A percentile compares a stretch with the other conserved stretches of the same genome.
Evolutionary conservation across 2,329 filamentous ascomycete species (phyloP).

Genomic region (Trichoderma oligosporum): DNA sequence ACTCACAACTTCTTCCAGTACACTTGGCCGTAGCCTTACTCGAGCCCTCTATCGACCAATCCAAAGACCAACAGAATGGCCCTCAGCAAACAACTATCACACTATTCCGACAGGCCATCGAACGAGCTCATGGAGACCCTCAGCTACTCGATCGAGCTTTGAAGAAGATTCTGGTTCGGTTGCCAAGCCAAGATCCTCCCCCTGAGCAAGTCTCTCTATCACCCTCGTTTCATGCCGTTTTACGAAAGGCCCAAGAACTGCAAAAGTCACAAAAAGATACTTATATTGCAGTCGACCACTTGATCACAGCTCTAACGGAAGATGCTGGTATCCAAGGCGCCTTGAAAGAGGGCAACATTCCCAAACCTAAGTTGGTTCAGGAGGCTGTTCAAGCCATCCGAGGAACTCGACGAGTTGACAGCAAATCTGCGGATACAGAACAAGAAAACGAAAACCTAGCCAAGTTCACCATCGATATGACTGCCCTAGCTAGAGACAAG

Average conservation of each 20-base stretch:
- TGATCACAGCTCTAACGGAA: constrained; percentile 81
- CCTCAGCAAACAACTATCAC: constrained; percentile 62
- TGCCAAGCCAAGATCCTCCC: constrained; percentile 91
- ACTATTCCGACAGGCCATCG: constrained; percentile 92
- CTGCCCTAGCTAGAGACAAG: constrained; percentile 88
- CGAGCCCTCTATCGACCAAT: constrained; percentile 69
- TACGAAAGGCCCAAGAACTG: constrained; percentile 80
- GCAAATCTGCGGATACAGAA: constrained; percentile 91
- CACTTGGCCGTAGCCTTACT: constrained; percentile 83
- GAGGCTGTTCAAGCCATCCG: constrained; percentile 88
- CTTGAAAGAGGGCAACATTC: constrained; percentile 82
- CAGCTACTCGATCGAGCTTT: constrained; percentile 83
- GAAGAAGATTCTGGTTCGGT: constrained; percentile 85
- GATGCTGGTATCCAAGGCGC: constrained; percentile 69
- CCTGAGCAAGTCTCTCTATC: constrained; percentile 83
- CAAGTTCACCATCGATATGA: constrained; percentile 99
- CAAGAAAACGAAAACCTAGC: constrained; percentile 91
- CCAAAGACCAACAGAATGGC: constrained; percentile 78
- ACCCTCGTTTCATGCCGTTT: constrained; percentile 74
- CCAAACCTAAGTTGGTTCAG: constrained; percentile 85
- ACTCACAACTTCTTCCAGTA: constrained; percentile 84
- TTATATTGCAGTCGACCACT: constrained; percentile 90
- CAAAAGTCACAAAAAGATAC: constrained; percentile 98
- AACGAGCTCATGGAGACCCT: constrained; percentile 87
- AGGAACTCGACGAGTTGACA: constrained; percentile 89